Conservation (phyloP, 768 basidiomycete species). For the Pholiota molesta region DNA sequence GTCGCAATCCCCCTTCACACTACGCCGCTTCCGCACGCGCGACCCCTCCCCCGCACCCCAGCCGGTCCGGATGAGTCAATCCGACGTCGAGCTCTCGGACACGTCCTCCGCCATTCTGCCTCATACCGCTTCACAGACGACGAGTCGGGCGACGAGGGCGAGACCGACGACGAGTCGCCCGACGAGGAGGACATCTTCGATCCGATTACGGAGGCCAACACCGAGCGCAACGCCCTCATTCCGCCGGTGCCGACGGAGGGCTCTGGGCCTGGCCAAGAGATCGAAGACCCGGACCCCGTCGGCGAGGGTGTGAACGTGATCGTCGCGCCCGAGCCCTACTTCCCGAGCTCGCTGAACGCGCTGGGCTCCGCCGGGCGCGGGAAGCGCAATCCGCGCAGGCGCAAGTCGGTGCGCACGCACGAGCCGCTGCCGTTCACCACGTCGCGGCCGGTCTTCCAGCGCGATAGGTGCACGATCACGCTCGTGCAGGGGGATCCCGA, state of each 20-base stretch:
- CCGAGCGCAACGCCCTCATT: constrained; percentile 76
- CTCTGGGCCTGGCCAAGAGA: constrained; percentile 40
- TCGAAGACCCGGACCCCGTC: constrained; percentile 79
- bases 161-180: constrained; percentile 62
- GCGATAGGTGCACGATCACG: constrained; percentile 91
- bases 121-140: constrained; percentile 63
- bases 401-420: constrained; percentile 63
- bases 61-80: constrained; percentile 59
- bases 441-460: constrained; percentile 81
- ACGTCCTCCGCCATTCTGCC: constrained; percentile 58
- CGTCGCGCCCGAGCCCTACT: constrained; percentile 82
- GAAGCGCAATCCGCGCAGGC: constrained; percentile 51
- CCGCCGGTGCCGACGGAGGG: constrained; percentile 31
- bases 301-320: constrained; percentile 94
- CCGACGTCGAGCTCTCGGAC: constrained; percentile 63
- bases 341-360: constrained; percentile 69
- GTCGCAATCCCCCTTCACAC: constrained; percentile 79
- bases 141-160: constrained; percentile 70
- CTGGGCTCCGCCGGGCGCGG: constrained; percentile 36
- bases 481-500: constrained; percentile 85
- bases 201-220: constrained; percentile 84
- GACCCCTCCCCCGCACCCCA: constrained; percentile 60
- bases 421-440: constrained; percentile 70
- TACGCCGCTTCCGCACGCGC: constrained; percentile 66
- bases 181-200: constrained; percentile 71